Evolutionary conservation across 2,329 filamentous ascomycete species (phyloP), one percentile per base, ranked within the genome.

Genomic region (Macroventuria anomochaeta): DNA sequence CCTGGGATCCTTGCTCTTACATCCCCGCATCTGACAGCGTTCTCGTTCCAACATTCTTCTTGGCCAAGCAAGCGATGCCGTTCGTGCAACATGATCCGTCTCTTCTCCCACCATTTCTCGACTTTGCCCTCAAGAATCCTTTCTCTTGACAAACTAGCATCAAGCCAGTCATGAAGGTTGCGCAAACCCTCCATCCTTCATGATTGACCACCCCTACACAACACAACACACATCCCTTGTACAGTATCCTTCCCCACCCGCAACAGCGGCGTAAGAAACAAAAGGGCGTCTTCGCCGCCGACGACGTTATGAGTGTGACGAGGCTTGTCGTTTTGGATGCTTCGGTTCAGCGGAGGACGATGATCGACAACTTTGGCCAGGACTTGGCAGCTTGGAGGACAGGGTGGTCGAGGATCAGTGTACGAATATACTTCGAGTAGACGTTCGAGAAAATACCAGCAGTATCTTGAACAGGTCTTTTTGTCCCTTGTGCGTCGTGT

Each of bases 251-350:
- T 57, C 47, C 48, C 31, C 34, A 40, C 33, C 37, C 33, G 33
- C 43, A 20, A 12, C n/a, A 11, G 33, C 40, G 39, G 51, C n/a
- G 44, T 17, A 36, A 21, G 18, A 40, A 39, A 29, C 36, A 18
- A 23, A 36, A 44, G 40, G 15, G 51, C 32, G 37, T 43, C 21
- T 32, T 37, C 5, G n/a, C 17, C 34, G 57, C 50, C 62, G 40
- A 64, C 47, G 64, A 62, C 33, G 47, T 65, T 46, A 53, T 34
- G 54, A 50, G 31, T 43, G 38, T 21, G 63, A 65, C 47, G 59
- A 65, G 56, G 56, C 53, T 58, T 57, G 58, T 44, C 50, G 57
- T 51, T 60, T 61, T 57, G 60, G 57, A 61, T 64, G 53, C 50
- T 48, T 51, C 25, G 29, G 34, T 39, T 56, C 43, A n/a, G n/a